Evolutionary conservation across 31 red algal species (phyloP).

Genomic region (Asparagopsis taxiformis): DNA sequence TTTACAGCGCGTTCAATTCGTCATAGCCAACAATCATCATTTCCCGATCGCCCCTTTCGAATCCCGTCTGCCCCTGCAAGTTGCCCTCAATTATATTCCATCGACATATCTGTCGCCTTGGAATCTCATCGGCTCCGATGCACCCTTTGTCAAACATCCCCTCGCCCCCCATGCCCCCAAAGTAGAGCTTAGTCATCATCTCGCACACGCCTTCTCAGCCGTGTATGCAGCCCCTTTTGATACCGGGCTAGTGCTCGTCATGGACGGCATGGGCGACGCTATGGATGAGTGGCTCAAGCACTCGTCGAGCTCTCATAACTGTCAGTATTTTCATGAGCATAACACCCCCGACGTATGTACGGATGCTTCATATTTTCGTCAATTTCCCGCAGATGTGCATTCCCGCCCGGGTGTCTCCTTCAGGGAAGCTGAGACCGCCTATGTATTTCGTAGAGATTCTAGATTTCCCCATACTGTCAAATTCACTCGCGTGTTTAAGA

Average conservation of each 20-base stretch:
- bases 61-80: conserved; percentile 60
- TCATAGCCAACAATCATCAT: conserved; percentile 92
- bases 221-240: conserved; percentile 22
- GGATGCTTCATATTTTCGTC: conserved; percentile 26
- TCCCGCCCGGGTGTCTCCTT: conserved; percentile 28
- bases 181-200: conserved; percentile 82
- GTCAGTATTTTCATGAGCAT: conserved; percentile 14
- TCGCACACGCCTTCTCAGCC: conserved; percentile 79
- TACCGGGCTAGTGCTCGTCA: conserved; percentile 68
- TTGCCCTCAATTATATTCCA: conserved; percentile 53
- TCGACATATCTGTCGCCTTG: conserved; percentile 19
- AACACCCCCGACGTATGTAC: not conserved
- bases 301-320: not conserved
- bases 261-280: conserved; percentile 97
- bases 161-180: conserved; percentile 33
- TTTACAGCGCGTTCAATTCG: conserved; percentile 28
- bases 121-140: conserved; percentile 49
- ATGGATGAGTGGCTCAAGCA: conserved; percentile 48
- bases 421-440: conserved; percentile 73
- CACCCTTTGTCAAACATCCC: not conserved
- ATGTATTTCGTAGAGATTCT: conserved; percentile 35
- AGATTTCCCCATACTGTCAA: conserved; percentile 3
- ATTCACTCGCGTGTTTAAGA: conserved; percentile 66
- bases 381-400: conserved; percentile 54
- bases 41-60: conserved; percentile 69